Evolutionary conservation across 2,329 filamentous ascomycete species (phyloP).

Genomic region (Talaromyces atroroseus): DNA sequence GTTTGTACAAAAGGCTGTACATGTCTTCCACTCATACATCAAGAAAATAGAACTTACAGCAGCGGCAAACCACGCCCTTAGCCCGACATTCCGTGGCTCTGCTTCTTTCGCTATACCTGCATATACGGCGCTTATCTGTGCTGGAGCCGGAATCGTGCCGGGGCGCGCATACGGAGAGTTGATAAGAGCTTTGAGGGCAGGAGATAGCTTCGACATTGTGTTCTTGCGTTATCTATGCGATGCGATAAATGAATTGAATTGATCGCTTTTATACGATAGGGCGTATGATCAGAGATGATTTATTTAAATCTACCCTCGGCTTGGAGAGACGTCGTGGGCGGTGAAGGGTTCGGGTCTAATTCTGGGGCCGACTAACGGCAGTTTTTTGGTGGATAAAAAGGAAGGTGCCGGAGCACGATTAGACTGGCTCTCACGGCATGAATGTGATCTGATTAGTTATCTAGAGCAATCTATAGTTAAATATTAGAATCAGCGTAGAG

Average conservation of each 20-base stretch:
- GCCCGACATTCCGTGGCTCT: slow-evolving; percentile 49
- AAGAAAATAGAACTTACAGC: slow-evolving; percentile 52
- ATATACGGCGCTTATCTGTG: slow-evolving; percentile 60
- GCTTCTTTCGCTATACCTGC: slow-evolving; percentile 60
- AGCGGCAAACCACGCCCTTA: slow-evolving; percentile 41
- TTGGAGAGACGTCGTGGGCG: background rate
- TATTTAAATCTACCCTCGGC: slow-evolving; percentile 1
- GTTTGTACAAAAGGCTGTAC: slow-evolving; percentile 37
- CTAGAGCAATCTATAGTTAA: too few relatives aligned
- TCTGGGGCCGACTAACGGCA: background rate
- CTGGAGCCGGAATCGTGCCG: slow-evolving; percentile 59
- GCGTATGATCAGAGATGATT: background rate
- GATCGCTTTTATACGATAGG: background rate
- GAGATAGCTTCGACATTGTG: slow-evolving; percentile 67
- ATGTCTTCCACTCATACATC: too few relatives aligned
- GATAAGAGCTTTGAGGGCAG: slow-evolving; percentile 66
- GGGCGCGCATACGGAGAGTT: slow-evolving; percentile 63
- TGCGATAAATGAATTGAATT: background rate
- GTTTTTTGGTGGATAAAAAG: background rate
- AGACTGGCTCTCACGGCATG: too few relatives aligned
- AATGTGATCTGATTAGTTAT: too few relatives aligned
- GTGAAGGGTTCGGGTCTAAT: background rate
- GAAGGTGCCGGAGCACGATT: too few relatives aligned
- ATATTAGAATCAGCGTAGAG: too few relatives aligned
- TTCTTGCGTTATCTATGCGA: background rate